Percentiles rank a stretch among this genome's conserved stretches.
Conservation (phyloP, 225 moss, liverwort and hornwort species). For the Pseudisothecium myosuroides region DNA sequence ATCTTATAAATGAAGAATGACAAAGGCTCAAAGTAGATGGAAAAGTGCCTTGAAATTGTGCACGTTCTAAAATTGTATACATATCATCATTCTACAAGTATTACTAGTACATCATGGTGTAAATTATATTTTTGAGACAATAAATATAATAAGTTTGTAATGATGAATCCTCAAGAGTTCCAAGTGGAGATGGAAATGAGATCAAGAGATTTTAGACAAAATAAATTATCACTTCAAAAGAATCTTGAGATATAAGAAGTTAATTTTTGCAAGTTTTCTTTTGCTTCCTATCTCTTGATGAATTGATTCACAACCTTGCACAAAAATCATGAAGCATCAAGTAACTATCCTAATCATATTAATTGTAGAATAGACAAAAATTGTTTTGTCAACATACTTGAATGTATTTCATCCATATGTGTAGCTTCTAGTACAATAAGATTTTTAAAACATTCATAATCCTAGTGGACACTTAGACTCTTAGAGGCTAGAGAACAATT, state of each 20-base stretch:
- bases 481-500: background rate
- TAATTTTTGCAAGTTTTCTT: background rate
- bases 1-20: background rate
- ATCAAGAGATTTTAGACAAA: background rate
- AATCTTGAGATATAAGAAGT: background rate
- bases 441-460: background rate
- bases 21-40: background rate
- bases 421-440: background rate
- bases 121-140: background rate
- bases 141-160: background rate
- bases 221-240: background rate
- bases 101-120: rapidly evolving
- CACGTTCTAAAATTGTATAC: background rate
- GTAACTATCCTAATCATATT: too few relatives aligned
- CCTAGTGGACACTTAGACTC: background rate
- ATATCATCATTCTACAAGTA: background rate
- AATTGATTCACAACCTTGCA: background rate
- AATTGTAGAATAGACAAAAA: too few relatives aligned
- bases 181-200: background rate
- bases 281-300: background rate
- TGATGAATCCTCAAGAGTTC: background rate
- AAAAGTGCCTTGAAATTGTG: background rate
- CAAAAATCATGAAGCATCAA: background rate
- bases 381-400: background rate
- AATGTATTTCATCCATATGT: background rate